phyloP scores from a whole-genome alignment of 2,329 filamentous ascomycete species.

The Diaporthe vaccinii region DNA sequence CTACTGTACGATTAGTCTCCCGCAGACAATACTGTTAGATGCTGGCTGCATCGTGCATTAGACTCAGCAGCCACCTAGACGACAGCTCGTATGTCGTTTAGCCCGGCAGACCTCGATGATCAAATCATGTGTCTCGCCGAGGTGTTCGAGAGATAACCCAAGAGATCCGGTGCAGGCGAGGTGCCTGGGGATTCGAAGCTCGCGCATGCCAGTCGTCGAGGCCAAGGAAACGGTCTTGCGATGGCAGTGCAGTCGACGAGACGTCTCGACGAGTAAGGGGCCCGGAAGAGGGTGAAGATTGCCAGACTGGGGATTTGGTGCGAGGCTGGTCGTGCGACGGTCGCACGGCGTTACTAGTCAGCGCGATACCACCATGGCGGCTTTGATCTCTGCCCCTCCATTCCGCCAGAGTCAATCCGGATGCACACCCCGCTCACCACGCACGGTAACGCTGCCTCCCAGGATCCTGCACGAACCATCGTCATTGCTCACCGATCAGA shows the following conservation, averaged over 20 bases:
- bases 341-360: constrained; percentile 24
- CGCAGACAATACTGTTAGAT: not conserved
- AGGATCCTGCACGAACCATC: not conserved
- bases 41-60: constrained; percentile 23
- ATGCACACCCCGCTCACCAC: constrained; percentile 12
- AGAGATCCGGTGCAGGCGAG: constrained; percentile 1
- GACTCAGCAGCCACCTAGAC: not conserved
- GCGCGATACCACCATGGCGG: constrained; percentile 16
- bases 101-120: not conserved
- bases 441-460: not conserved
- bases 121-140: constrained; percentile 19
- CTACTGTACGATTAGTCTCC: constrained; percentile 4
- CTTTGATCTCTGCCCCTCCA: constrained; percentile 20
- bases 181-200: not conserved
- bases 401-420: constrained; percentile 11
- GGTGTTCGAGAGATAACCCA: not conserved
- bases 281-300: not conserved
- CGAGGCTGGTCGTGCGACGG: constrained; percentile 11
- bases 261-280: constrained; percentile 20
- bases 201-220: not conserved
- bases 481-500: constrained; percentile 29
- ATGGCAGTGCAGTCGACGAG: constrained; percentile 9
- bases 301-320: constrained; percentile 28
- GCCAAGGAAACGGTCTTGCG: constrained; percentile 1
- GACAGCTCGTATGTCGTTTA: not conserved